phyloP scores from a whole-genome alignment of 208 protist species.

The Leishmania aethiopica region DNA sequence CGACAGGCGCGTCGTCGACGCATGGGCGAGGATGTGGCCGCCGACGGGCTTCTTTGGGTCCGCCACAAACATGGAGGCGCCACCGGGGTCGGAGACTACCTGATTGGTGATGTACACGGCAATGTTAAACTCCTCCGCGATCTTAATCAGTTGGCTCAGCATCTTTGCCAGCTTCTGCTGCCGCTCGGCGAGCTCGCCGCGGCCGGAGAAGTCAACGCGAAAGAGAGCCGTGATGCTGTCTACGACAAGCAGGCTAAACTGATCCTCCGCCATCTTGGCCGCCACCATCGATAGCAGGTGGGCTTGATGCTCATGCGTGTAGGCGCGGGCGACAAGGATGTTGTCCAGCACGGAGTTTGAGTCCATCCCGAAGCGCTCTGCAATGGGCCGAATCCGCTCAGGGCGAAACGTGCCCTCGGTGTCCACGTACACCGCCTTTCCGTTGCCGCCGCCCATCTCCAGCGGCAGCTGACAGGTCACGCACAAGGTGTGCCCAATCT shows the following conservation, averaged over 20 bases:
- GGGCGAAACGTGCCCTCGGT: constrained; percentile 98
- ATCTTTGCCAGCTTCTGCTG: constrained; percentile 95
- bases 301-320: constrained; percentile 96
- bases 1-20: constrained; percentile 95
- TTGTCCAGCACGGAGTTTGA: constrained; percentile 94
- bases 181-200: constrained; percentile 97
- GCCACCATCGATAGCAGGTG: constrained; percentile 91
- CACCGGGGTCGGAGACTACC: constrained; percentile 98
- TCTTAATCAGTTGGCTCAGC: constrained; percentile 95
- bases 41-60: constrained; percentile 99
- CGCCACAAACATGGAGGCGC: constrained; percentile 96
- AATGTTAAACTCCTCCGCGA: constrained; percentile 99
- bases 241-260: constrained; percentile 95
- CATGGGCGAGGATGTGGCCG: constrained; percentile 98
- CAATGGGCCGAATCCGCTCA: constrained; percentile 97
- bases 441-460: constrained; percentile 92
- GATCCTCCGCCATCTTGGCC: constrained; percentile 93
- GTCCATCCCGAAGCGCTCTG: constrained; percentile 96
- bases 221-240: constrained; percentile 99
- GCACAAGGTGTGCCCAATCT: constrained; percentile 98
- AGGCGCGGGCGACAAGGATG: constrained; percentile 97
- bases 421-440: constrained; percentile 97
- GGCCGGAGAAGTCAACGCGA: constrained; percentile 96
- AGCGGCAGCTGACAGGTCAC: constrained; percentile 96
- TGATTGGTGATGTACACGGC: constrained; percentile 99